Base-by-base conservation (phyloP, 805 yeast genomes). In the Saccharomycopsis fodiens region DNA sequence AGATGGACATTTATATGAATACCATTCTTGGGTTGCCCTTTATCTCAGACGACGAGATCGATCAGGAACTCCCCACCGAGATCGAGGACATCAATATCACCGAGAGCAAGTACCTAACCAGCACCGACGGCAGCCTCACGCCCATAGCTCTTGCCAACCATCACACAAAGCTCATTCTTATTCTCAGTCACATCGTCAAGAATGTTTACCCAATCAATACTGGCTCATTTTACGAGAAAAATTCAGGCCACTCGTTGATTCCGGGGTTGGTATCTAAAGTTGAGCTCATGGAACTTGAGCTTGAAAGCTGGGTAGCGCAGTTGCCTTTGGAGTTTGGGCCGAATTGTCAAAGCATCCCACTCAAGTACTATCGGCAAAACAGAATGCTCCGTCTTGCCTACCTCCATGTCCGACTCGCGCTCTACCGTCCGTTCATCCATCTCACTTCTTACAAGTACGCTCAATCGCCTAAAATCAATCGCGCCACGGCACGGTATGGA, bases 391-490 rank as follows among this genome's bases (percentile, higher is more conserved):
- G 82, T 59, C 64, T 84, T 42, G 78, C 87, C 21, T 84, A 78
- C 52, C 65, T 84, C 40, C 85, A 86, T 57, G 85, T 87, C 45
- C 84, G 83, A 59, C 78, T 87, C 46, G 82, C 85, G 56, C 68
- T 88, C 13, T 88, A 87, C 57, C 74, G 95, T 42, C 96, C 96
- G 1, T 88, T 87, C 59, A 83, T 88, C 54, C 95, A 87, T 63
- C 85, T 82, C 59, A 74, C 83, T 44, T 74, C 85, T 29, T 79
- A 83, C 42, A 78, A 76, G 38, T 67, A 63, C 45, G 53, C 60
- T 35, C 56, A 63, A 16, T 52, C 57, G 37, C 52, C 63, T 30
- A 55, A 49, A 19, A 60, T 65, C 52, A 83, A 78, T 55, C 73
- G 79, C 37, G 69, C 78, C 48, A 82, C 88, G 15, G 69, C 80